Evolutionary conservation across 2,329 filamentous ascomycete genomes (phyloP), one percentile per base, ranked within the genome.

Genomic region (Aspergillaceae sp.): DNA sequence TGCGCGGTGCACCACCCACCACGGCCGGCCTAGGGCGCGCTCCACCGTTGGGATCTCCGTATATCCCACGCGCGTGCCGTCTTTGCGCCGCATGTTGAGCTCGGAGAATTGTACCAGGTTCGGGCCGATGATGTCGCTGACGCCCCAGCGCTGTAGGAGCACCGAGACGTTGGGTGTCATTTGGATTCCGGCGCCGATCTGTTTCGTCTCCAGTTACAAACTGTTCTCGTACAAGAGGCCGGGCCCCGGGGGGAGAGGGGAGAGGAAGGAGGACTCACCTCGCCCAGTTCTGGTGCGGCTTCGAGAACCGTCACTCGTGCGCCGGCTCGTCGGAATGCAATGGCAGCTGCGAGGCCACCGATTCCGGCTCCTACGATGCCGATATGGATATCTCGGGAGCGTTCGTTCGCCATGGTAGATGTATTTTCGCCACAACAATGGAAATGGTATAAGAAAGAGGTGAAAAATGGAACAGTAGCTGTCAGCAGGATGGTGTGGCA

Each of bases 1-100:
- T 8, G 72, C 71, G 11, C 71, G 60, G 42, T 75, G 71, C 7
- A 75, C 73, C 10, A 75, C 60, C 67, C 70, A 74, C 62, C 71
- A 74, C 6, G 66, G 68, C 32, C 59, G 19, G 5, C 35, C 35
- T 19, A 37, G 19, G 8, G 4, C 7, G n/a, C 9, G 8, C 7
- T 37, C 35, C 5, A 37, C 35, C 3, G 19, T 7, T 8, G 35
- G 35, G 19, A 37, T 37, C 19, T 37, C 51, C 6, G 67, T 68
- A 45, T 66, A 56, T 11, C 69, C 69, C 32, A 71, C 57, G 8
- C 53, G 55, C 2, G 57, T 66, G 29, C 70, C 70, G 48, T 69
- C 62, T 50, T 66, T 65, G 29, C 60, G 59, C 5, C 70, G 59
- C 52, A 70, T 56, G 44, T 69, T 68, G 11, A 37, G 35, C 8